Base-by-base conservation (phyloP, 139 green algal species). In the Micractinium conductrix region DNA sequence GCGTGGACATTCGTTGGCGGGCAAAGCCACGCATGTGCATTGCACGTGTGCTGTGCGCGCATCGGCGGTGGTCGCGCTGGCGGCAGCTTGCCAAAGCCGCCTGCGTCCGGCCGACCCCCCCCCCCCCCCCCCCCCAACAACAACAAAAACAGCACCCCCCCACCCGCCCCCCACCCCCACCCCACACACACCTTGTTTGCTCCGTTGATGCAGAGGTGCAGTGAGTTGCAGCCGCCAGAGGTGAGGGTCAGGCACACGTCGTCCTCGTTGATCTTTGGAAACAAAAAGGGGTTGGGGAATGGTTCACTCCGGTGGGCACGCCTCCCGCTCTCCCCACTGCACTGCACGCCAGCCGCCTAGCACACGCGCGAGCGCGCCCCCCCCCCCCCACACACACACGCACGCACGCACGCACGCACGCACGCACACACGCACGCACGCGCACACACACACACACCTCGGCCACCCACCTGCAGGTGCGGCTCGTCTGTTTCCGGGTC, bases 211-310 rank as follows among this genome's bases (percentile, higher is more conserved):
- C 96, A 89, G 72, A 99, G 91, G 87, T 98, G 96, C n/a, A 99
- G 90, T 16, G 93, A 92, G 88, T 99, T 99, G 96, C 96, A 99
- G 79, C 97, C 97, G 45, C 97, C 97, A 55, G 91, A 96, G 65
- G 97, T 99, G n/a, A 99, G 92, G 7, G 97, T 99, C 45, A 99
- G 91, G 40, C 95, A 92, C 33, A 88, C 89, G 88, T 99, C 97
- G 28, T 94, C 87, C 17, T 80, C 43, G 80, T 93, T 95, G 88
- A 99, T 97, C 80, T 97, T n/a, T n/a, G n/a, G n/a, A n/a, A n/a
- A n/a, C n/a, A n/a, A n/a, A n/a, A n/a, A n/a, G n/a, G n/a, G n/a
- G n/a, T n/a, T n/a, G n/a, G n/a, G n/a, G n/a, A n/a, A n/a, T n/a
- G n/a, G n/a, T n/a, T n/a, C n/a, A n/a, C n/a, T n/a, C n/a, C n/a